Evolutionary conservation across 2,329 filamentous ascomycete species (phyloP).

Genomic region (Westerdykella sp.): DNA sequence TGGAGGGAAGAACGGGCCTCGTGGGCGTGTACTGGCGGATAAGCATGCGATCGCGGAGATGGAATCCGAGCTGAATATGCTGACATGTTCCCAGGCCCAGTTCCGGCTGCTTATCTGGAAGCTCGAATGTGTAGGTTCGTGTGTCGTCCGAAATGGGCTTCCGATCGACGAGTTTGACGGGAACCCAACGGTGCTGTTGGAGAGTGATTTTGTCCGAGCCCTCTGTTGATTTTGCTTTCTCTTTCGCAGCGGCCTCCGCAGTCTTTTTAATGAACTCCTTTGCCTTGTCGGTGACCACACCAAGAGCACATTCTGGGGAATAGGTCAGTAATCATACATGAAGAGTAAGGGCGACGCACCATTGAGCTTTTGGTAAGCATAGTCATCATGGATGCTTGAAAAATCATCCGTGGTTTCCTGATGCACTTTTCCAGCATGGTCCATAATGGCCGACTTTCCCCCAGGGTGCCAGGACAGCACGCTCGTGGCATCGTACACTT

Average conservation of each 20-base stretch:
- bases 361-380: slow-evolving; percentile 46
- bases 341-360: slow-evolving; percentile 18
- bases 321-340: neutral
- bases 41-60: slow-evolving; percentile 47
- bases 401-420: slow-evolving; percentile 47
- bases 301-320: slow-evolving; percentile 44
- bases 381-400: slow-evolving; percentile 47
- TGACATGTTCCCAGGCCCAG: slow-evolving; percentile 48
- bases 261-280: slow-evolving; percentile 43
- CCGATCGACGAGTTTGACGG: slow-evolving; percentile 38
- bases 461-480: slow-evolving; percentile 56
- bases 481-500: slow-evolving; percentile 58
- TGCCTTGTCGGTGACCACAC: slow-evolving; percentile 46
- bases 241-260: slow-evolving; percentile 38
- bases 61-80: slow-evolving; percentile 50
- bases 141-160: slow-evolving; percentile 42
- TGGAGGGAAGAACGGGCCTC: slow-evolving; percentile 26
- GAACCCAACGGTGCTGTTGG: slow-evolving; percentile 44
- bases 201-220: slow-evolving; percentile 32
- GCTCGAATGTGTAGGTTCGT: slow-evolving; percentile 42
- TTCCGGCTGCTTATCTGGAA: slow-evolving; percentile 37
- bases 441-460: slow-evolving; percentile 47
- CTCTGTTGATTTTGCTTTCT: slow-evolving; percentile 25
- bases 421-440: slow-evolving; percentile 47
- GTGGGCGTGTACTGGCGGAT: slow-evolving; percentile 49